Evolutionary conservation across 768 basidiomycete species (phyloP).

Genomic region (Hypsizygus marmoreus): DNA sequence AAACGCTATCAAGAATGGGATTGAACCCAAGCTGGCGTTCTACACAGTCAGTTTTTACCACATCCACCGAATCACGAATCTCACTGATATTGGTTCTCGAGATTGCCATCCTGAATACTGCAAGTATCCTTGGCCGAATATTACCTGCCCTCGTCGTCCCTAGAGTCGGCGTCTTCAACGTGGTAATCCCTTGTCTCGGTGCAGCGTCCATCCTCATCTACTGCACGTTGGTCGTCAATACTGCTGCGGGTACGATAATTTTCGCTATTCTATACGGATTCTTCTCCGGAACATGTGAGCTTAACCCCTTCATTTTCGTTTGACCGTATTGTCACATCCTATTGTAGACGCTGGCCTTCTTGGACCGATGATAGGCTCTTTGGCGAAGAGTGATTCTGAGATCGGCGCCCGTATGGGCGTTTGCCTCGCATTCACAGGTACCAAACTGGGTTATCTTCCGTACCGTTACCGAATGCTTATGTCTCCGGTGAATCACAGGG

Average conservation of each 20-base stretch:
- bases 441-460: not conserved
- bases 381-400: slow-evolving; percentile 47
- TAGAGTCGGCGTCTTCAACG: slow-evolving; percentile 26
- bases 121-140: slow-evolving; percentile 39
- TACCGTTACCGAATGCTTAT: too few species aligned
- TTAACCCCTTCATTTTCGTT: not conserved
- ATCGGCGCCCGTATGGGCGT: slow-evolving; percentile 58
- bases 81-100: slow-evolving; percentile 28
- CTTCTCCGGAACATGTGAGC: slow-evolving; percentile 42
- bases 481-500: too few species aligned
- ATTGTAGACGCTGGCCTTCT: slow-evolving; percentile 41
- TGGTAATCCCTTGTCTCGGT: slow-evolving; percentile 31
- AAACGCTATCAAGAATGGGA: slow-evolving; percentile 48
- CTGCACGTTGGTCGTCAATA: slow-evolving; percentile 32
- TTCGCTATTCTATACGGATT: slow-evolving; percentile 42
- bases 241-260: slow-evolving; percentile 27
- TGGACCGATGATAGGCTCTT: slow-evolving; percentile 42
- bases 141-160: slow-evolving; percentile 35
- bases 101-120: slow-evolving; percentile 55
- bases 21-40: slow-evolving; percentile 51
- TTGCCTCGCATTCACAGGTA: slow-evolving; percentile 36
- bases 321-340: too few species aligned
- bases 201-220: slow-evolving; percentile 33
- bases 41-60: slow-evolving; percentile 43
- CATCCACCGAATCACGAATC: slow-evolving; percentile 12